phyloP scores from a whole-genome alignment of 2,329 filamentous ascomycete genomes.

The Aotearoamyces nothofagi region DNA sequence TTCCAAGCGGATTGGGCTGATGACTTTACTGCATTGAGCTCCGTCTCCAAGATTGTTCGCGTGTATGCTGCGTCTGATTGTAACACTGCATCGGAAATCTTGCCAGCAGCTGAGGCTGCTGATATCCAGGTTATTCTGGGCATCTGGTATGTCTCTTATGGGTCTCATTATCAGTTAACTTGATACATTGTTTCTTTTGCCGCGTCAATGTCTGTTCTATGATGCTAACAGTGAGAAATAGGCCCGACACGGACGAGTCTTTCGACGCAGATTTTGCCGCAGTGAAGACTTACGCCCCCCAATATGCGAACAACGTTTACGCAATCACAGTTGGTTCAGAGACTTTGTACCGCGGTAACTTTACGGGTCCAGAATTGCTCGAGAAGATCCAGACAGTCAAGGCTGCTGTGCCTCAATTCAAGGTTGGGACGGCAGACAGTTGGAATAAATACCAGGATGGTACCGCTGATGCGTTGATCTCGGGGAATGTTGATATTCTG shows the following conservation, averaged over 20 bases:
- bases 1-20: constrained; percentile 41
- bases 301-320: constrained; percentile 43
- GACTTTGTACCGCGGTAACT: constrained; percentile 52
- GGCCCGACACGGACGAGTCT: constrained; percentile 46
- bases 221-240: constrained; percentile 14
- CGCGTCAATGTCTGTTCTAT: constrained; percentile 6
- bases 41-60: constrained; percentile 38
- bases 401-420: constrained; percentile 34
- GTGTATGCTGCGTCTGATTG: constrained; percentile 55
- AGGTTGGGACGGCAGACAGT: constrained; percentile 53
- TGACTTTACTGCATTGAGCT: constrained; percentile 47
- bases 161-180: constrained; percentile 1
- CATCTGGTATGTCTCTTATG: constrained; percentile 39
- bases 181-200: background rate
- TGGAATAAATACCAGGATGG: constrained; percentile 62
- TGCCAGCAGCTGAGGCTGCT: constrained; percentile 49
- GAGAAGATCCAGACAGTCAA: constrained; percentile 47
- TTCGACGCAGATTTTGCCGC: constrained; percentile 45
- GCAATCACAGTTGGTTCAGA: constrained; percentile 59
- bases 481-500: constrained; percentile 36
- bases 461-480: constrained; percentile 48
- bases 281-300: constrained; percentile 29
- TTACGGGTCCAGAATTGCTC: constrained; percentile 43
- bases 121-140: constrained; percentile 54
- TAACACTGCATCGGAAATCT: constrained; percentile 42